These are phyloP conservation scores for Serendipita sp. DNA, from an alignment of 768 basidiomycete species.

Conservation along the genomic window DNA sequence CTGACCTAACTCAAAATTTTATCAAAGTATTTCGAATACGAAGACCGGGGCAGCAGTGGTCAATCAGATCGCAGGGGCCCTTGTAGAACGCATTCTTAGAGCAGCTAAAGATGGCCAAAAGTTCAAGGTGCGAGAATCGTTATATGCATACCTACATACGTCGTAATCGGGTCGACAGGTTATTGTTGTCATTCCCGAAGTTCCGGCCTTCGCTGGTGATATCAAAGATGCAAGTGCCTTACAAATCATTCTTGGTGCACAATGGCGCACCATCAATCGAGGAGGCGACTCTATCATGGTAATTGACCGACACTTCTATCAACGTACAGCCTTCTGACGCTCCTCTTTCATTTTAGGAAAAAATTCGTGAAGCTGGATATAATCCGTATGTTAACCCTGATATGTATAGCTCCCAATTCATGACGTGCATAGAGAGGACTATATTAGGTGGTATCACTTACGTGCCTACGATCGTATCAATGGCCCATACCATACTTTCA, in stretches of 20 bases:
- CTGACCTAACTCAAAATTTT: background rate
- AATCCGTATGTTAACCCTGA: conserved; percentile 43
- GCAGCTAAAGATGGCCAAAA: conserved; percentile 54
- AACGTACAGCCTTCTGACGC: background rate
- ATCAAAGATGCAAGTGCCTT: conserved; percentile 47
- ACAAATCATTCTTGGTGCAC: conserved; percentile 76
- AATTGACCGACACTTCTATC: background rate
- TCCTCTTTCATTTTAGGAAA: conserved; percentile 37
- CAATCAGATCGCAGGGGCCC: conserved; percentile 70
- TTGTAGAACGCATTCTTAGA: conserved; percentile 71
- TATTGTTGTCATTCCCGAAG: conserved; percentile 73
- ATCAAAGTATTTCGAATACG: conserved; percentile 58
- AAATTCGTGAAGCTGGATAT: conserved; percentile 55
- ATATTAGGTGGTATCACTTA: conserved; percentile 84
- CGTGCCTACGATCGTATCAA: conserved; percentile 85
- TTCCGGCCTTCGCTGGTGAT: conserved; percentile 81
- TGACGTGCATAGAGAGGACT: conserved; percentile 35
- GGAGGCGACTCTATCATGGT: conserved; percentile 57
- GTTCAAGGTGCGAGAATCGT: conserved; percentile 43
- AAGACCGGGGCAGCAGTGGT: conserved; percentile 44
- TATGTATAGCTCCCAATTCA: conserved; percentile 16
- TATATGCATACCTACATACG: background rate
- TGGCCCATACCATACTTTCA: conserved; percentile 41
- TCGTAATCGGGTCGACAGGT: conserved; percentile 31
- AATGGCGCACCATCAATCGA: conserved; percentile 78